Evolutionary conservation across 1,139 yeast genomes (phyloP), one percentile per base, ranked within the genome.

Genomic region (Geotrichum fermentans): DNA sequence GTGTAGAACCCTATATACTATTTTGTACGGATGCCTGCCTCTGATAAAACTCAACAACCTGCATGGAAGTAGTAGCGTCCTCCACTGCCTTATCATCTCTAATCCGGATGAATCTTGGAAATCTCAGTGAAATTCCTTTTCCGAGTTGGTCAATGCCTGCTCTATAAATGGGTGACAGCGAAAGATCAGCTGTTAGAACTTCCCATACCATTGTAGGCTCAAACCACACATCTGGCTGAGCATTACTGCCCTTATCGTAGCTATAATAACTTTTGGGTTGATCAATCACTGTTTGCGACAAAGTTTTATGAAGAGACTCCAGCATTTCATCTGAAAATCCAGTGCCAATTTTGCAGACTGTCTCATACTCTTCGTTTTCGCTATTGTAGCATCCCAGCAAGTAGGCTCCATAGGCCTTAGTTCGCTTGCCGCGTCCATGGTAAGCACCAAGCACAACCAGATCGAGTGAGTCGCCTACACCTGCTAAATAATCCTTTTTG

Each of bases 331-430:
- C 99, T 35, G 90, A 80, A 64, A 92, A 92, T 0, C 99, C 99
- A 0, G 99, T 94, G 40, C 98, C 98, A 50, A 94, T 90, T 65
- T 94, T 92, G 70, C 98, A 92, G 40, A 95, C 84, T 0, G 97
- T 86, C 64, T 92, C 98, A 62, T 79, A 88, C 59, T 89, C 97
- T 20, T 95, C 97, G 0, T 88, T 78, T 54, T 90, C 96, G 47
- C 80, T 80, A 61, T 92, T 90, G 64, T 88, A 90, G 36, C 94
- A 82, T 0, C 96, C 98, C 49, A 94, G 72, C 35, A 92, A 68
- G 62, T 88, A 92, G 2, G 97, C 98, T 47, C 99, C 99, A 65
- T 90, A 92, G 51, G 83, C 76, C 21, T 95, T 96, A 0, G 97
- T 89, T 61, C 99, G 77, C 66, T 92, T 94, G 43, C 99, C 99